Conservation (phyloP, 345 rosid genomes). For the Geranium rotundifolium region DNA sequence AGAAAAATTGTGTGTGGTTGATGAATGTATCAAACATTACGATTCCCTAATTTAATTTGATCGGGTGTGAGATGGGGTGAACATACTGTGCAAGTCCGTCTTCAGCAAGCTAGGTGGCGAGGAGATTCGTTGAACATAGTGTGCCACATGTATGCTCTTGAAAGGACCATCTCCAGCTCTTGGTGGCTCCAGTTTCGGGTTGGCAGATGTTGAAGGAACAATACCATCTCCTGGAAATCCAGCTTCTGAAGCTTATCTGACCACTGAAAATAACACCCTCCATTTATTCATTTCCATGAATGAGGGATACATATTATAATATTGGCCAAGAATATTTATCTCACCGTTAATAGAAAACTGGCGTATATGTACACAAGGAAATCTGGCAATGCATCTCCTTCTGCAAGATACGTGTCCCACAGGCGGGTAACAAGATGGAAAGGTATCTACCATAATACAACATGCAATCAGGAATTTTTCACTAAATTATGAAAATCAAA, state of each 20-base stretch:
- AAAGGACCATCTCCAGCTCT: slow-evolving; percentile 89
- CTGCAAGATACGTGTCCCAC: slow-evolving; percentile 99
- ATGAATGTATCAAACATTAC: too few species aligned
- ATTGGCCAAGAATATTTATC: slow-evolving; percentile 11
- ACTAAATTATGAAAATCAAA: too few species aligned
- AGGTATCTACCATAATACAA: slow-evolving; percentile 48
- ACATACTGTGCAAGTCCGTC: too few species aligned
- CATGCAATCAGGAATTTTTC: neutral
- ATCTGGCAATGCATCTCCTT: slow-evolving; percentile 95
- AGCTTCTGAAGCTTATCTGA: slow-evolving; percentile 79
- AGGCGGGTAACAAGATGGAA: slow-evolving; percentile 75
- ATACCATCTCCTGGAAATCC: slow-evolving; percentile 95
- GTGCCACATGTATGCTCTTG: slow-evolving; percentile 86
- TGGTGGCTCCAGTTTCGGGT: slow-evolving; percentile 74
- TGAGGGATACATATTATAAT: too few species aligned
- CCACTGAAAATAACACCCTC: slow-evolving; percentile 42
- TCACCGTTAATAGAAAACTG: slow-evolving; percentile 90
- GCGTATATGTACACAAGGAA: slow-evolving; percentile 93
- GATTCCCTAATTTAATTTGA: too few species aligned
- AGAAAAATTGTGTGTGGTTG: too few species aligned
- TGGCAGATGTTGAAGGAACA: slow-evolving; percentile 96
- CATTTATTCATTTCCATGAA: too few species aligned
- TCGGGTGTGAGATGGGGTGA: slow-evolving; percentile 18
- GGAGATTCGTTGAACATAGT: slow-evolving; percentile 83
- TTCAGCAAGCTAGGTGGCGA: slow-evolving; percentile 33